Evolutionary conservation across 495 filamentous ascomycete species (phyloP).

Genomic region (Antarctomyces pellizariae): DNA sequence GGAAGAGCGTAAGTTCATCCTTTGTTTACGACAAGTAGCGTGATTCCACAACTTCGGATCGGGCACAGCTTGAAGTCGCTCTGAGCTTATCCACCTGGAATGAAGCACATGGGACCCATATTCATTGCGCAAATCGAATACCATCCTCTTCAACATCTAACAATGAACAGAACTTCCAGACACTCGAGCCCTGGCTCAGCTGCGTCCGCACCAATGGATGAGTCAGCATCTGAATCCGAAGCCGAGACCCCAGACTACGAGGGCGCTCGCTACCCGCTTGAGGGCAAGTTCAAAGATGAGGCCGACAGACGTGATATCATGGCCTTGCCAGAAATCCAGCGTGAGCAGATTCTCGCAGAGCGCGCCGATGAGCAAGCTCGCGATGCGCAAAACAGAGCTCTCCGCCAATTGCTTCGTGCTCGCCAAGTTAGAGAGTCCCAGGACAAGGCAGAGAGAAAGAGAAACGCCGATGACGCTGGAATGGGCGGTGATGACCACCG

Average conservation of each 20-base stretch:
- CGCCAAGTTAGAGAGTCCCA: conserved; percentile 26
- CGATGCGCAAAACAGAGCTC: conserved; percentile 55
- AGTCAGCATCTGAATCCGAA: conserved; percentile 58
- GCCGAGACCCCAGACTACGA: conserved; percentile 25
- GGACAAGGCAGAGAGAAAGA: conserved; percentile 66
- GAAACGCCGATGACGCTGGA: conserved; percentile 53
- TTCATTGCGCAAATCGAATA: no score
- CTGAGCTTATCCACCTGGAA: no score
- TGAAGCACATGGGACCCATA: no score
- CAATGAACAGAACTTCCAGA: conserved; percentile 19
- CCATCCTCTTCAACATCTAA: conserved; percentile 3
- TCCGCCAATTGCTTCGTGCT: conserved; percentile 57
- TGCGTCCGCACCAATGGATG: conserved; percentile 70
- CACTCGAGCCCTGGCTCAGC: conserved; percentile 51
- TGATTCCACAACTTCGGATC: no score
- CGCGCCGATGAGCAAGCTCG: conserved; percentile 63
- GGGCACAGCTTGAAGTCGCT: no score
- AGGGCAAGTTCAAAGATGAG: conserved; percentile 60
- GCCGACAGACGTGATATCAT: conserved; percentile 66
- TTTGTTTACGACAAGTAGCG: no score
- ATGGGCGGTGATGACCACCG: conserved; percentile 44
- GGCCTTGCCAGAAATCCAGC: conserved; percentile 69
- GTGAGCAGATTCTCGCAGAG: conserved; percentile 74
- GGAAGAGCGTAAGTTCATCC: conserved; percentile 55
- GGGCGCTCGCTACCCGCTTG: conserved; percentile 58